Base-by-base conservation (phyloP, 495 filamentous ascomycete species). In the Talaromyces adpressus region DNA sequence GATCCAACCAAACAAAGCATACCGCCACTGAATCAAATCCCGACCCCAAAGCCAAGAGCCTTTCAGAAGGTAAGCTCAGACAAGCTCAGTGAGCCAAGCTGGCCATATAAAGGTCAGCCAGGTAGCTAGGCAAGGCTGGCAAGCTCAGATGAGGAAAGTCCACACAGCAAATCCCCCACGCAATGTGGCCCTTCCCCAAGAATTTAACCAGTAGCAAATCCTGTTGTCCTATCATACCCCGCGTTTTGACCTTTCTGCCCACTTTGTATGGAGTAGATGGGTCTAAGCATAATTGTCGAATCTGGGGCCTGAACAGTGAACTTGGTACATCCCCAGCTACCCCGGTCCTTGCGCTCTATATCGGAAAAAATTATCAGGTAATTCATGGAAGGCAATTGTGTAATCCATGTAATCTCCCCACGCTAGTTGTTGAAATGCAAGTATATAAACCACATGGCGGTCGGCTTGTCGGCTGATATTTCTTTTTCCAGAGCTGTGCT, bases 81-180 rank as follows among this genome's bases (percentile, higher is more conserved):
- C 34, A 39, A 41, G 36, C 14, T 14, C 36, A 16, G 12, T 41
- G 14, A 41, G 36, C 14, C 14, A 41, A 16, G 9, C 36, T 14
- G 4, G 14, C 36, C 36, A 41, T 41, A 9, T 32, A 1, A 36
- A 36, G 8, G 32, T 9, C 32, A 36, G 32, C 32, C 32, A 36
- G 36, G 36, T 36, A 41, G 36, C 36, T 39, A 34, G 6, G 6
- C 7, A 32, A n/a, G 6, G 49, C 18, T n/a, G 2, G 20, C 6
- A 30, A 30, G 29, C 51, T 25, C 51, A 56, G 23, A 56, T 27
- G 12, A 56, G 52, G 52, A 56, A 56, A 56, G 52, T 27, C 52
- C n/a, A 56, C 27, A 16, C 23, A 56, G 23, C 52, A 56, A 23
- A 56, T 56, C 52, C 52, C 52, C 52, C 52, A 56, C 52, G 52